Evolutionary conservation across 805 yeast species (phyloP), one percentile per base, ranked within the genome.

Genomic region (Schwanniomyces occidentalis): DNA sequence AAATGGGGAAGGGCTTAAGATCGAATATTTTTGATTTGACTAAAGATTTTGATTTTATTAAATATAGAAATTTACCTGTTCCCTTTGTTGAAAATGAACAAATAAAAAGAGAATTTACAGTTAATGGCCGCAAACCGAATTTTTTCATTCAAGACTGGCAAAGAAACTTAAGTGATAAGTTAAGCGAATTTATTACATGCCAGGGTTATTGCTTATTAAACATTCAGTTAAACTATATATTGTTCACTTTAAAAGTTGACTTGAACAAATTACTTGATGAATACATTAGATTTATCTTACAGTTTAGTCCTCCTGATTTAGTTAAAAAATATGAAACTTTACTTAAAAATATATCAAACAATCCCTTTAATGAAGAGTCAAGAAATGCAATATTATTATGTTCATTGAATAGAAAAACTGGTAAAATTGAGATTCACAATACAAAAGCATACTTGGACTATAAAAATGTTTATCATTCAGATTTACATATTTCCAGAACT

Each of bases 321-420:
- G 30, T 16, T 13, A 38, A 18, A 10, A 35, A 31, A 24, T 35
- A 40, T 25, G 16, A 20, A 13, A 12, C 45, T 30, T 16, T 29
- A 24, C n/a, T 38, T 27, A 32, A 29, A 12, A 37, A 21, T 14
- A 5, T 18, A 8, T n/a, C 23, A n/a, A 13, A 24, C 12, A 25
- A 17, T 9, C 15, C 19, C 6, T 17, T 15, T 5, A 34, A 24
- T 16, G 33, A 25, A 22, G 32, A 24, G 12, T 20, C 37, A n/a
- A 32, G 15, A 34, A 44, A 27, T 9, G 44, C 56, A 12, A 46
- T 51, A 5, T 44, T 64, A 15, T 37, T 65, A 13, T 61, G 71
- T 29, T 63, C 69, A 1, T 37, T 66, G 27, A 53, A 65, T 41
- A 45, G 72, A 22, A 65, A 65, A 35, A 50, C 61, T 5, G 70